Percentiles rank a stretch among this genome's conserved stretches.
These are phyloP conservation scores for Pleurotus salmoneostramineus DNA, from an alignment of 768 basidiomycete species.

Conservation along the genomic window DNA sequence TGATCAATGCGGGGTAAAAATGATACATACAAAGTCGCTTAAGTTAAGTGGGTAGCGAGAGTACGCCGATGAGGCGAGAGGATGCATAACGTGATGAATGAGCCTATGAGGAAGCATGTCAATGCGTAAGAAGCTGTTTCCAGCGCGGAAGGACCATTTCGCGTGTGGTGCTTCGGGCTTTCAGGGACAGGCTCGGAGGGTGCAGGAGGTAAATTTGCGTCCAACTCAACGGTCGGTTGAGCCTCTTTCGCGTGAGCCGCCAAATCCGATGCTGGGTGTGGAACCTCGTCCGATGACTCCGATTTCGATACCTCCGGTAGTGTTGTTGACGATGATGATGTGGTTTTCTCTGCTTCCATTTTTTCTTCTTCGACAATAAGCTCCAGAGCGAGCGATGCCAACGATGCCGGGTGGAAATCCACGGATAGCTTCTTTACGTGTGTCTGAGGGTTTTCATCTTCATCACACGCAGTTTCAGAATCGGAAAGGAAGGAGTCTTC, in stretches of 20 bases:
- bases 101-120: slow-evolving; percentile 58
- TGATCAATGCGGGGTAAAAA: neutral
- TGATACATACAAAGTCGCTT: neutral
- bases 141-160: slow-evolving; percentile 16
- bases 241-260: no score
- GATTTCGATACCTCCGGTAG: neutral
- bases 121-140: slow-evolving; percentile 42
- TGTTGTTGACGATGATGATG: no score
- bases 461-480: slow-evolving; percentile 1
- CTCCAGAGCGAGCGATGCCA: neutral
- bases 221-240: neutral
- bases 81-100: slow-evolving; percentile 51
- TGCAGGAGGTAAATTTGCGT: neutral
- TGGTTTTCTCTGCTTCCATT: neutral
- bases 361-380: neutral
- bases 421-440: neutral
- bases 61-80: slow-evolving; percentile 44
- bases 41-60: slow-evolving; percentile 28
- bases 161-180: neutral
- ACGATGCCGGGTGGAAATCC: neutral
- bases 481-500: neutral
- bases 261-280: no score
- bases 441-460: neutral
- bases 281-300: neutral
- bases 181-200: neutral